Evolutionary conservation across 805 yeast species (phyloP).

Genomic region (Metschnikowia reukaufii): DNA sequence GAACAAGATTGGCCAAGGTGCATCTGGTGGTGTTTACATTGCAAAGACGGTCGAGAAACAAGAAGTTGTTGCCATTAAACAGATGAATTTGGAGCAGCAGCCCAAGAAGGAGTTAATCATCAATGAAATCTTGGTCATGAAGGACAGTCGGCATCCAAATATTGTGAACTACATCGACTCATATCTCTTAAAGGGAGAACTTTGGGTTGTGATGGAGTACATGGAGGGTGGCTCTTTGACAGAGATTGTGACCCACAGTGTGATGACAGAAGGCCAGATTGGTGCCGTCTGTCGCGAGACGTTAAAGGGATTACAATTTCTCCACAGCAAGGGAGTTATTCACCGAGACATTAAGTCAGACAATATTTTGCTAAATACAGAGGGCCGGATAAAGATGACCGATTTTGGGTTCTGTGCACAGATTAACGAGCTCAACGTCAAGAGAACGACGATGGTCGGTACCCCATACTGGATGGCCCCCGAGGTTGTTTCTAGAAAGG

Average conservation of each 20-base stretch:
- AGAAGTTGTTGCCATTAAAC: conserved; percentile 80
- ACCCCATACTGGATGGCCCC: conserved; percentile 99
- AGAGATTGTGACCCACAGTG: conserved; percentile 88
- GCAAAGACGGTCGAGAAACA: conserved; percentile 55
- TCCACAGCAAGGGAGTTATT: conserved; percentile 89
- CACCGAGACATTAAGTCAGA: conserved; percentile 97
- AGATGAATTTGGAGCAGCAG: conserved; percentile 91
- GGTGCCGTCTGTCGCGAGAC: conserved; percentile 95
- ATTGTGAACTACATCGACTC: conserved; percentile 23
- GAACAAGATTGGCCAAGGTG: conserved; percentile 95
- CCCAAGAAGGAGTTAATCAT: conserved; percentile 94
- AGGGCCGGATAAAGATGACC: conserved; percentile 89
- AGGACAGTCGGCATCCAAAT: conserved; percentile 22
- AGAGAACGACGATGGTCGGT: conserved; percentile 98
- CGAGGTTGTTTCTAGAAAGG: conserved; percentile 91
- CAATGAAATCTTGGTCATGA: conserved; percentile 24
- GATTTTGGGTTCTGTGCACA: conserved; percentile 98
- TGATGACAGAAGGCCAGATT: conserved; percentile 91
- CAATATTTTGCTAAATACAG: conserved; percentile 77
- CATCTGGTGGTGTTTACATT: conserved; percentile 94
- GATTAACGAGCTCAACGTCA: conserved; percentile 69
- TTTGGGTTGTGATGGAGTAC: conserved; percentile 98
- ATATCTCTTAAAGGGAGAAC: conserved; percentile 60
- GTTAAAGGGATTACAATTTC: conserved; percentile 75
- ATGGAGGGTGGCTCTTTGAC: conserved; percentile 99